These are phyloP conservation scores for Candida tallmaniae DNA, from an alignment of 805 yeast genomes.

Conservation along the genomic window DNA sequence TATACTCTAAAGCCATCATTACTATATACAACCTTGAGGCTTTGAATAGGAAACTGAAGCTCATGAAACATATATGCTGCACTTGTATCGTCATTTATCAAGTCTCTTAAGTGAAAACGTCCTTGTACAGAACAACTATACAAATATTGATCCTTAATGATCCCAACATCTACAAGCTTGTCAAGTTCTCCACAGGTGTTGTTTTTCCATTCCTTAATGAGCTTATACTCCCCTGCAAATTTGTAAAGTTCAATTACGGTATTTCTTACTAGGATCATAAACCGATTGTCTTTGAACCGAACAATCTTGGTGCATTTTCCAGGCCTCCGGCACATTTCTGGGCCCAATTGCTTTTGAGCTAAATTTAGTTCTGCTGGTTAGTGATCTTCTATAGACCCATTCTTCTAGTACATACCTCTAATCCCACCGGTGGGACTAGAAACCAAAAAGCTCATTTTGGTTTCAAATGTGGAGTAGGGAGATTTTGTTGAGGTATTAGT, in stretches of 20 bases:
- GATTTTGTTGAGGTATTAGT: too few species aligned
- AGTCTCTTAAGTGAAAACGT: slow-evolving; percentile 29
- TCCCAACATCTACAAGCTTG: slow-evolving; percentile 21
- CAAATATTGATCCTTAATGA: slow-evolving; percentile 23
- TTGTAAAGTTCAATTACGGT: slow-evolving; percentile 29
- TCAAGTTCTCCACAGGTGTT: slow-evolving; percentile 15
- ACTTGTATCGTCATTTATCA: slow-evolving; percentile 32
- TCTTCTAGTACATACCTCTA: background rate
- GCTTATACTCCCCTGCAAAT: slow-evolving; percentile 3
- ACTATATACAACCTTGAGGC: background rate
- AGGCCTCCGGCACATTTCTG: slow-evolving; percentile 3
- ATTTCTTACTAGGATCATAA: slow-evolving; percentile 21
- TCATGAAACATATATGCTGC: slow-evolving; percentile 21
- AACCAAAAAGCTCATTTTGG: slow-evolving; percentile 1
- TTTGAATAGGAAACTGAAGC: slow-evolving; percentile 20
- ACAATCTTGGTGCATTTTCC: slow-evolving; percentile 1
- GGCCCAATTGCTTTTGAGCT: background rate
- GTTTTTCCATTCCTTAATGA: slow-evolving; percentile 32
- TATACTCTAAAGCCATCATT: background rate
- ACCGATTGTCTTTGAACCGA: slow-evolving; percentile 13
- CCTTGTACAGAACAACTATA: slow-evolving; percentile 32
- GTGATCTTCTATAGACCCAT: background rate
- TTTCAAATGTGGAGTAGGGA: background rate
- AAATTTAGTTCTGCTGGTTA: background rate
- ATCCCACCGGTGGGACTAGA: slow-evolving; percentile 3